phyloP scores from a whole-genome alignment of 2,329 filamentous ascomycete genomes.

The Aspergillus sp. region DNA sequence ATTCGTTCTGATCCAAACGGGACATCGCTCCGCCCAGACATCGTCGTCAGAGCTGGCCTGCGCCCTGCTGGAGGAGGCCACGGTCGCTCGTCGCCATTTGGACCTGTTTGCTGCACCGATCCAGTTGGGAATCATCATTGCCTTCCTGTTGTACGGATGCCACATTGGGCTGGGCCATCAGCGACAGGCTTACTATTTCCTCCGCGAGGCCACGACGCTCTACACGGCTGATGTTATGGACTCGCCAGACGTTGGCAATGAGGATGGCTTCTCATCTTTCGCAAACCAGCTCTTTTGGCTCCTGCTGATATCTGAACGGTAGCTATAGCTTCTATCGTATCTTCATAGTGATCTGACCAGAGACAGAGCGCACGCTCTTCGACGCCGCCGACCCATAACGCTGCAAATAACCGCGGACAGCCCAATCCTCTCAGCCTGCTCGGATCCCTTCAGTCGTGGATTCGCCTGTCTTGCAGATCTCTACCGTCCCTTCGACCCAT shows the following conservation, averaged over 20 bases:
- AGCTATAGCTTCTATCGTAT: slow-evolving; percentile 15
- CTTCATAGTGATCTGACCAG: background rate
- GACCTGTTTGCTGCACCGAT: slow-evolving; percentile 21
- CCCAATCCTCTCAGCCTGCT: slow-evolving; percentile 50
- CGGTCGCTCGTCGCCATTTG: slow-evolving; percentile 22
- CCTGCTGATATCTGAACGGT: slow-evolving; percentile 65
- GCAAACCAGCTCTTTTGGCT: slow-evolving; percentile 64
- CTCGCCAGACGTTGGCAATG: slow-evolving; percentile 48
- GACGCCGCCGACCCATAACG: slow-evolving; percentile 63
- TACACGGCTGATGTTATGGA: slow-evolving; percentile 52
- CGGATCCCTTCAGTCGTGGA: slow-evolving; percentile 57
- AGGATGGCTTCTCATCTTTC: slow-evolving; percentile 33
- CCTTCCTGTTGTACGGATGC: slow-evolving; percentile 70
- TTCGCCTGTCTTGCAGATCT: slow-evolving; percentile 62
- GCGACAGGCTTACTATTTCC: slow-evolving; percentile 70
- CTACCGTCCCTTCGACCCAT: slow-evolving; percentile 63
- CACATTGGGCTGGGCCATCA: slow-evolving; percentile 67
- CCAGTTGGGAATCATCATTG: slow-evolving; percentile 55
- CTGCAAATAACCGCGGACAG: slow-evolving; percentile 57
- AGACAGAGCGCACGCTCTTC: slow-evolving; percentile 60
- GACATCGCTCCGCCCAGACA: slow-evolving; percentile 12
- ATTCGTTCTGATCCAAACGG: slow-evolving; percentile 32
- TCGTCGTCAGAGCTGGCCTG: slow-evolving; percentile 7
- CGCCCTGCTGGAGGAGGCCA: slow-evolving; percentile 27
- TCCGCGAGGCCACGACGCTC: slow-evolving; percentile 70